Evolutionary conservation across 768 basidiomycete species (phyloP).

Genomic region (Vararia minispora): DNA sequence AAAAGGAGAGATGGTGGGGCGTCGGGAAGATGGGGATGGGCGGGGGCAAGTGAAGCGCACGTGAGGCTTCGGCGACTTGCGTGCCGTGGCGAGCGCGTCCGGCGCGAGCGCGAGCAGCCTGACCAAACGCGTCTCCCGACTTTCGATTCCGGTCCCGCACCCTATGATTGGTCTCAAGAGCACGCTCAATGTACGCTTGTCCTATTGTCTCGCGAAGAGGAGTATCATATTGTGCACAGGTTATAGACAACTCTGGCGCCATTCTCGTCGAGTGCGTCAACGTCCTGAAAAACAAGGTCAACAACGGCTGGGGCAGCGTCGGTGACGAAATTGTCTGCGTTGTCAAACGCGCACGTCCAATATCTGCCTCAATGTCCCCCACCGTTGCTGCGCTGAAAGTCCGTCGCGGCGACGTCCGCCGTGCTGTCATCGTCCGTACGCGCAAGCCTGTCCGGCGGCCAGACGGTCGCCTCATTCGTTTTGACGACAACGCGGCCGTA

Average conservation of each 20-base stretch:
- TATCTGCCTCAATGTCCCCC: constrained; percentile 52
- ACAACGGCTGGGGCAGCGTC: constrained; percentile 85
- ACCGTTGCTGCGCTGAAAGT: constrained; percentile 83
- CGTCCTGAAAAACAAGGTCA: constrained; percentile 91
- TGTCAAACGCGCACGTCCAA: constrained; percentile 81
- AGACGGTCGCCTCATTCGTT: constrained; percentile 79
- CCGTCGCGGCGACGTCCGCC: constrained; percentile 85
- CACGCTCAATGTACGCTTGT: constrained; percentile 68
- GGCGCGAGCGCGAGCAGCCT: no score
- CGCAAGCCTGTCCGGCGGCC: constrained; percentile 75
- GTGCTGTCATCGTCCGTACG: constrained; percentile 93
- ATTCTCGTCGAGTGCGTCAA: constrained; percentile 94
- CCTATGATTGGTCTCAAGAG: constrained; percentile 92
- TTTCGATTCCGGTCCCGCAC: background rate
- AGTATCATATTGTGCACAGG: constrained; percentile 39
- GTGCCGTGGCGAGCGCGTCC: no score
- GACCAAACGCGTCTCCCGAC: background rate
- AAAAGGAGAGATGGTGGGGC: background rate
- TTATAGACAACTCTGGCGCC: constrained; percentile 97
- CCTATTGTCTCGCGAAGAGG: no score
- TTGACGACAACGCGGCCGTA: constrained; percentile 96
- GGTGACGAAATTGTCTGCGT: constrained; percentile 97
- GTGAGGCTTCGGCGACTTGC: no score
- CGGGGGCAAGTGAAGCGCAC: no score
- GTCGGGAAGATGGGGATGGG: no score